Evolutionary conservation across 345 rosid genomes (phyloP), one percentile per base, ranked within the genome.

Genomic region (Arabis alpina): DNA sequence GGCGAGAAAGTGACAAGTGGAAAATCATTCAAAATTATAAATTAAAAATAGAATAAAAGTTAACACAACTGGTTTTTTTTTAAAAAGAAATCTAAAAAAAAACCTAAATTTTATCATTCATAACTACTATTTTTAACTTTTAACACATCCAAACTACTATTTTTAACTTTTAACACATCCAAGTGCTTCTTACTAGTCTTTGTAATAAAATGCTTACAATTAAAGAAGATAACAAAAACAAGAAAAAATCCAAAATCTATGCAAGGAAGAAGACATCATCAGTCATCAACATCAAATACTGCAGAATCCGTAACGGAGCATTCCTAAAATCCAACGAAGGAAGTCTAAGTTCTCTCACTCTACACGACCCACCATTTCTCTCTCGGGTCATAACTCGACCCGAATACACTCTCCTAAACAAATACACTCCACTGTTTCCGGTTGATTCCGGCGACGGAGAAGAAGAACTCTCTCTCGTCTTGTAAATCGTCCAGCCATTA

Each of bases 321-420:
- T 88, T 88, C 52, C 80, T 74, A 51, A 88, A 88, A 83, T 88
- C 89, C 73, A 88, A 56, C 2, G 27, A 66, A 10, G 91, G 91
- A 75, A 88, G 80, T 67, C 89, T 86, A 79, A 88, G 73, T 68
- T 88, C 93, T 68, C 91, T 81, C 6, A 86, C 72, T 75, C 93
- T 77, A 49, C 86, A 78, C 59, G 77, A 83, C 6, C 87, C 88
- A 32, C 82, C 85, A 19, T 66, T 72, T 28, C 63, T 68, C 2
- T 55, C 75, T 25, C 70, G 44, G 48, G 76, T 79, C 75, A 81
- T 66, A n/a, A 76, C 73, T 73, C 87, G 81, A 67, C 75, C 82
- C 41, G 84, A 71, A 40, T 86, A 87, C 65, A 84, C 83, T 81
- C 86, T 88, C 82, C 87, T 86, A 47, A 88, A 88, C 80, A 88